Conservation (phyloP, 2,329 filamentous ascomycete genomes). For the Pseudogymnoascus sp. region DNA sequence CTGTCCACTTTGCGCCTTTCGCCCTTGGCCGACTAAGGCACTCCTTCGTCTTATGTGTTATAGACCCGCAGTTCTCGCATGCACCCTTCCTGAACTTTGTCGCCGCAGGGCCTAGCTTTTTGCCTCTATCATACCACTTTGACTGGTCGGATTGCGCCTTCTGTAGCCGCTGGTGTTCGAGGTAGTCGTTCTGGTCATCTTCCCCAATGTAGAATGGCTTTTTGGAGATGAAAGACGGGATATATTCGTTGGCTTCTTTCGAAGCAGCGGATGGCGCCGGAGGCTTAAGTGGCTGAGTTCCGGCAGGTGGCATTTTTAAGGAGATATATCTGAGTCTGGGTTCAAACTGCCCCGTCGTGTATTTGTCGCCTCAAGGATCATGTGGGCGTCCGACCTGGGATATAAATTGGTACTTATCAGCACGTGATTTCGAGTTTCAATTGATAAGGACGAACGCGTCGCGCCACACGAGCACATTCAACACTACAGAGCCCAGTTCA, state of each 20-base stretch:
- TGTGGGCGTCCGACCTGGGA: not conserved
- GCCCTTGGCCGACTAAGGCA: conserved; percentile 85
- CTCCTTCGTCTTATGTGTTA: conserved; percentile 94
- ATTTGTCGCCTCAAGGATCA: not conserved
- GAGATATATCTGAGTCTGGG: not conserved
- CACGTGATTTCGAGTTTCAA: conserved; percentile 10
- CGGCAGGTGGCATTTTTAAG: conserved; percentile 35
- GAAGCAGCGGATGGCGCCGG: conserved; percentile 39
- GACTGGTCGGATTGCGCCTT: conserved; percentile 59
- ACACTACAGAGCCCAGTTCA: not conserved
- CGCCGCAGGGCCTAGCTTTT: conserved; percentile 75
- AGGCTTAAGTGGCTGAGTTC: conserved; percentile 28
- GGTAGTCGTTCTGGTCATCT: conserved; percentile 77
- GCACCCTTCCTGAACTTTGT: conserved; percentile 98
- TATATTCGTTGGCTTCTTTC: conserved; percentile 97
- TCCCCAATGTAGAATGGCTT: conserved; percentile 90
- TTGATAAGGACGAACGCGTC: conserved; percentile 8
- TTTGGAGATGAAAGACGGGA: conserved; percentile 95
- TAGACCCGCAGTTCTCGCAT: conserved; percentile 95
- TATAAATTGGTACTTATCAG: not conserved
- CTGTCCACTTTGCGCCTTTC: conserved; percentile 84
- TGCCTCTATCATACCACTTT: conserved; percentile 90
- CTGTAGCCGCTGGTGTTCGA: conserved; percentile 86
- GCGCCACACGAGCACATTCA: not conserved
- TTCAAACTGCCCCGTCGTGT: not conserved